Conservation (phyloP, 164 flowering plant genomes). For the Piper longum region DNA sequence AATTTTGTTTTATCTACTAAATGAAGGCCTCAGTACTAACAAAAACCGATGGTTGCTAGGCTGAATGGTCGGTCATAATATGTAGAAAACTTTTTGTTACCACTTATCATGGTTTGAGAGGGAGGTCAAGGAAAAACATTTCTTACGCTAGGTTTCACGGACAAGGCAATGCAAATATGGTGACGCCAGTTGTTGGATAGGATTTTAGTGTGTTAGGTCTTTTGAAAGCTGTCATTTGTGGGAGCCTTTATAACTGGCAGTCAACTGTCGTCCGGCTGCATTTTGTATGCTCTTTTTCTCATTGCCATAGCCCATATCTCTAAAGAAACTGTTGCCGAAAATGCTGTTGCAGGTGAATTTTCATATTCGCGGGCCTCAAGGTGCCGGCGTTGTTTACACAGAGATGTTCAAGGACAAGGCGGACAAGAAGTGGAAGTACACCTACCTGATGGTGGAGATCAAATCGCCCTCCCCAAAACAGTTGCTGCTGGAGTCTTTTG, state of each 20-base stretch:
- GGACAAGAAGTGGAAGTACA: slow-evolving; percentile 86
- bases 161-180: background rate
- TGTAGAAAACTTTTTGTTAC: no score
- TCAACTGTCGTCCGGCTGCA: background rate
- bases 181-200: background rate
- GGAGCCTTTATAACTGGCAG: no score
- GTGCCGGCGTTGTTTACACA: slow-evolving; percentile 61
- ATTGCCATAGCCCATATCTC: background rate
- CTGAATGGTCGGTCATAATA: no score
- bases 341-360: slow-evolving; percentile 48
- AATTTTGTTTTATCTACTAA: no score
- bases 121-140: background rate
- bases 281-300: background rate
- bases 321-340: background rate
- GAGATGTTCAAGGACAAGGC: slow-evolving; percentile 85
- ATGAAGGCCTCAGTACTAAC: no score
- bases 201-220: background rate
- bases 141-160: background rate
- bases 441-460: slow-evolving; percentile 64
- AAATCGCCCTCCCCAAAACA: slow-evolving; percentile 47
- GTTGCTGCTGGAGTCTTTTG: slow-evolving; percentile 73
- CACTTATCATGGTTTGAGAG: background rate
- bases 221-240: background rate
- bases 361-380: slow-evolving; percentile 77
- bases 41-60: no score